These are phyloP conservation scores for Postia placenta DNA, from an alignment of 768 basidiomycete genomes.

Conservation along the genomic window DNA sequence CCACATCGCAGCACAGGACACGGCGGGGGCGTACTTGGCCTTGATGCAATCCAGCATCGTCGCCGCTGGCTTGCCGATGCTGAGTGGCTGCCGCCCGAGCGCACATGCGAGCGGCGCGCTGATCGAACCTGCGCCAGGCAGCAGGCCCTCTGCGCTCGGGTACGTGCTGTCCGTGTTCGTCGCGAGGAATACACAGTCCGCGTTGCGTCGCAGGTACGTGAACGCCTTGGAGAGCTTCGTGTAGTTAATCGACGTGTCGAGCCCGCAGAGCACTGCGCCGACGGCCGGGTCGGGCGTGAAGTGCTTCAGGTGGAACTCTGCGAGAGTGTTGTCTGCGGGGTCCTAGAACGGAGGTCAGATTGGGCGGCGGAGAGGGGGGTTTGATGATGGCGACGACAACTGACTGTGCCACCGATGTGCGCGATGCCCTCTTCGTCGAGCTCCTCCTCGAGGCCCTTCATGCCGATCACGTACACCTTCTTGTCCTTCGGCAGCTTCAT, in stretches of 20 bases:
- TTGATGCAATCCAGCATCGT: conserved; percentile 94
- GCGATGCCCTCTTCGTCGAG: conserved; percentile 79
- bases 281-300: conserved; percentile 75
- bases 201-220: conserved; percentile 79
- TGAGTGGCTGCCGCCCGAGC: conserved; percentile 61
- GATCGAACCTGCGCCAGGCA: conserved; percentile 84
- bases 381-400: conserved; percentile 20
- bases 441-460: conserved; percentile 90
- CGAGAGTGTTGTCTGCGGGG: conserved; percentile 74
- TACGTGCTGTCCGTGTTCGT: conserved; percentile 94
- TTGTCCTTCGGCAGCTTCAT: conserved; percentile 86
- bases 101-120: conserved; percentile 78
- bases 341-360: conserved; percentile 44
- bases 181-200: conserved; percentile 76
- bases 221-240: conserved; percentile 92
- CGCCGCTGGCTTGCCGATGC: conserved; percentile 86
- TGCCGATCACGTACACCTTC: conserved; percentile 94
- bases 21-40: conserved; percentile 46
- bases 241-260: conserved; percentile 85
- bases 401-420: conserved; percentile 80
- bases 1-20: not conserved
- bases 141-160: conserved; percentile 63
- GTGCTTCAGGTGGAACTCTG: conserved; percentile 56
- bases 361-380: not conserved
- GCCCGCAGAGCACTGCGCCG: conserved; percentile 91